These are phyloP conservation scores for Ganoderma sinense DNA, from an alignment of 1,284 basidiomycete species.

Conservation along the genomic window DNA sequence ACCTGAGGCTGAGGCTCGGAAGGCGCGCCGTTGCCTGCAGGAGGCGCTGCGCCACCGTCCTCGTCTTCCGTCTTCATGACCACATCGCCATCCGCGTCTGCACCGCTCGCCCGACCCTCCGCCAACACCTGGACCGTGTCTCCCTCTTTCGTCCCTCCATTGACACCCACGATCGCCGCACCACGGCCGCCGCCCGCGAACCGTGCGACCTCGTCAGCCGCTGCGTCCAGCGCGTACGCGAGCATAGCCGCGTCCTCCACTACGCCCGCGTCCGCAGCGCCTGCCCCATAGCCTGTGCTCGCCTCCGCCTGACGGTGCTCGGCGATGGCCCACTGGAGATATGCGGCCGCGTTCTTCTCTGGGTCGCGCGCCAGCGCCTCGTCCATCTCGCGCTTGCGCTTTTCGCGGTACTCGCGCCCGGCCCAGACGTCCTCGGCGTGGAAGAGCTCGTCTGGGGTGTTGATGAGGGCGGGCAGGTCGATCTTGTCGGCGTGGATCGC, in stretches of 20 bases:
- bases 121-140: constrained; percentile 3
- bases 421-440: constrained; percentile 69
- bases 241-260: constrained; percentile 57
- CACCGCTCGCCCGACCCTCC: constrained; percentile 3
- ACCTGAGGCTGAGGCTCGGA: constrained; percentile 3
- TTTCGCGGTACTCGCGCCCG: constrained; percentile 46
- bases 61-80: constrained; percentile 31
- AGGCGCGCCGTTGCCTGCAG: not conserved
- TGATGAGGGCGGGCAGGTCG: constrained; percentile 74
- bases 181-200: constrained; percentile 14
- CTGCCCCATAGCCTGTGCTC: constrained; percentile 22
- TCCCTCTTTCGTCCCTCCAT: constrained; percentile 24
- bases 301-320: constrained; percentile 46
- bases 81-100: constrained; percentile 25
- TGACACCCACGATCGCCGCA: not conserved
- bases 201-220: constrained; percentile 51
- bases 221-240: constrained; percentile 57
- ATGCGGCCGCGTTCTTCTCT: constrained; percentile 43
- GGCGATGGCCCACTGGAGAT: constrained; percentile 42
- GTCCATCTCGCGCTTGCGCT: constrained; percentile 37
- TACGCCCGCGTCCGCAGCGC: constrained; percentile 4
- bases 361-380: constrained; percentile 36
- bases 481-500: constrained; percentile 57
- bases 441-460: constrained; percentile 67
- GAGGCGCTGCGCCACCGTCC: not conserved